phyloP scores from a whole-genome alignment of 345 rosid genomes.

The Eucalyptus polybractea region DNA sequence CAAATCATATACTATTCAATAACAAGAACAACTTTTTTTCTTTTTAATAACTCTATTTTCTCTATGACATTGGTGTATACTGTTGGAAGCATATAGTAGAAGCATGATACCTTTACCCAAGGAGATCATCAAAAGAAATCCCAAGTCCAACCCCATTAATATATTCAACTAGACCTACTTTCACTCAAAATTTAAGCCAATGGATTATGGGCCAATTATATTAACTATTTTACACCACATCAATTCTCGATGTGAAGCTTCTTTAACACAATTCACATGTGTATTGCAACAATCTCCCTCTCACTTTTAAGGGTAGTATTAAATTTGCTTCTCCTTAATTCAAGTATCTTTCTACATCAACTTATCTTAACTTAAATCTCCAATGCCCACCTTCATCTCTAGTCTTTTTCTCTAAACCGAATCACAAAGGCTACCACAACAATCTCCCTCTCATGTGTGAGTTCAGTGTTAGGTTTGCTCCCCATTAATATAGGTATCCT shows the following conservation, averaged over 20 bases:
- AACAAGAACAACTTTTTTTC: not conserved
- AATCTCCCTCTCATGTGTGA: not conserved
- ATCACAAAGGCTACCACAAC: not conserved
- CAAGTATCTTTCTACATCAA: not conserved
- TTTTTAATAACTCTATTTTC: not conserved
- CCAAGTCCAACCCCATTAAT: no score
- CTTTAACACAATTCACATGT: not conserved
- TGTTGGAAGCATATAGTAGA: not conserved
- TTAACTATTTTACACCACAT: no score
- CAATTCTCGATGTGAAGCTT: no score
- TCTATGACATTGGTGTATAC: not conserved
- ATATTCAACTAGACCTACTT: not conserved
- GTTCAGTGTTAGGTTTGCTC: not conserved
- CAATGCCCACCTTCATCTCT: no score
- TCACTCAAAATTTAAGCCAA: no score
- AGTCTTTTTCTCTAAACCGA: no score
- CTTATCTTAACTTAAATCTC: not conserved
- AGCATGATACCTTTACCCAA: not conserved
- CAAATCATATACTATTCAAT: not conserved
- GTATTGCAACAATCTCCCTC: not conserved
- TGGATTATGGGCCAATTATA: no score
- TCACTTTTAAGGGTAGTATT: not conserved
- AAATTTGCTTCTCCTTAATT: not conserved
- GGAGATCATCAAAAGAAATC: not conserved
- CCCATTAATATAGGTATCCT: not conserved